Conservation (phyloP, 2,329 filamentous ascomycete species). For the Parascedosporium putredinis region DNA sequence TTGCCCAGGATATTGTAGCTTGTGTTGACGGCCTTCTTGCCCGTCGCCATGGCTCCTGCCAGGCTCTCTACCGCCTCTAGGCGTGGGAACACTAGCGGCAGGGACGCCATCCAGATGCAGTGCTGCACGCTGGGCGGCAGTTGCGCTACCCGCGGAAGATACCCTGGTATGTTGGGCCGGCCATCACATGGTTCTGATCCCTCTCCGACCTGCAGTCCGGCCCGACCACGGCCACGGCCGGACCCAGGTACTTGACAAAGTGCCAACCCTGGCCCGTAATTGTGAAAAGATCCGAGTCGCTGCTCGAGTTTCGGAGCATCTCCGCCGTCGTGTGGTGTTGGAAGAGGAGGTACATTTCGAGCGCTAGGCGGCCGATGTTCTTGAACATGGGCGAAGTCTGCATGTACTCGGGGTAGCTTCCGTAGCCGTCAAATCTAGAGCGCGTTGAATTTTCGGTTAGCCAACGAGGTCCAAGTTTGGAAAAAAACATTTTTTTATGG, state of each 20-base stretch:
- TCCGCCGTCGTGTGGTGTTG: slow-evolving; percentile 96
- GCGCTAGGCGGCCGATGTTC: slow-evolving; percentile 89
- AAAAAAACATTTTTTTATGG: no score
- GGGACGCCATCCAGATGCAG: slow-evolving; percentile 90
- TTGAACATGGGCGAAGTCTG: slow-evolving; percentile 96
- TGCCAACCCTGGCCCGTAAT: slow-evolving; percentile 98
- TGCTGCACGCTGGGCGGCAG: slow-evolving; percentile 90
- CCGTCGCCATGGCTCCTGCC: slow-evolving; percentile 81
- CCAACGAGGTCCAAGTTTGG: no score
- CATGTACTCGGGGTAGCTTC: slow-evolving; percentile 97
- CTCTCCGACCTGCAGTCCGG: slow-evolving; percentile 88
- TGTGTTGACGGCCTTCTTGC: slow-evolving; percentile 93
- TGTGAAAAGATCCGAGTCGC: slow-evolving; percentile 88
- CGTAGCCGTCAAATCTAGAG: slow-evolving; percentile 84
- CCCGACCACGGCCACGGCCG: slow-evolving; percentile 79
- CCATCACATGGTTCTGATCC: slow-evolving; percentile 83
- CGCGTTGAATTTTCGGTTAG: slow-evolving; percentile 8
- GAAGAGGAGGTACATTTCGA: slow-evolving; percentile 97
- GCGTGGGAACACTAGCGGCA: slow-evolving; percentile 82
- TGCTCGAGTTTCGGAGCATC: slow-evolving; percentile 77
- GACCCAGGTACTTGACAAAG: slow-evolving; percentile 93
- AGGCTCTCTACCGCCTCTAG: slow-evolving; percentile 86
- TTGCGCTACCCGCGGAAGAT: slow-evolving; percentile 86
- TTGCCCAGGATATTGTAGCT: slow-evolving; percentile 95
- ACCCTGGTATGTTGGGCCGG: slow-evolving; percentile 92